These are phyloP conservation scores for Pseudozyma thailandica DNA, from an alignment of 1,284 basidiomycete species.

Conservation along the genomic window DNA sequence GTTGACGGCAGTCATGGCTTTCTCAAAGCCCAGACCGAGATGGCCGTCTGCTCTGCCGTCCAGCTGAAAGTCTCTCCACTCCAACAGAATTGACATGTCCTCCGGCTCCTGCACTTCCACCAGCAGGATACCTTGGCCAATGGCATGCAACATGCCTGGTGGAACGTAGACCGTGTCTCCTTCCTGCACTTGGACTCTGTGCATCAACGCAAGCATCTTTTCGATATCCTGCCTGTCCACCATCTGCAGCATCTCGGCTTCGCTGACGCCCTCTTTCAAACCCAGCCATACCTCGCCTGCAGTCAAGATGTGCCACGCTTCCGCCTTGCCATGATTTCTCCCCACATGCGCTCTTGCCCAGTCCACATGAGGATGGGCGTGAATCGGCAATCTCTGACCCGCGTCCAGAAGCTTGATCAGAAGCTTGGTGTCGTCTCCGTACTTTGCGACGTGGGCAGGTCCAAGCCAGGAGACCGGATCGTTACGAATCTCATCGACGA, in stretches of 20 bases:
- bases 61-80: conserved; percentile 32
- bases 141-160: conserved; percentile 38
- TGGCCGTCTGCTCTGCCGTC: conserved; percentile 26
- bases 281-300: conserved; percentile 28
- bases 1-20: conserved; percentile 31
- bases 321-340: conserved; percentile 37
- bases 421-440: conserved; percentile 35
- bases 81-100: conserved; percentile 33
- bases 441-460: conserved; percentile 18
- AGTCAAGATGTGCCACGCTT: conserved; percentile 33
- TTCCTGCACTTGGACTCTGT: conserved; percentile 16
- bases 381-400: conserved; percentile 34
- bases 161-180: conserved; percentile 41
- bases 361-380: conserved; percentile 34
- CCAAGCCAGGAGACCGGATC: conserved; percentile 27
- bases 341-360: conserved; percentile 25
- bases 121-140: conserved; percentile 30
- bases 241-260: conserved; percentile 17
- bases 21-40: conserved; percentile 34
- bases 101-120: conserved; percentile 40
- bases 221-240: conserved; percentile 33
- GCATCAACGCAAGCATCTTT: conserved; percentile 28
- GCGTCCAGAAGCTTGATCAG: conserved; percentile 40
- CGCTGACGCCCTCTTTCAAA: conserved; percentile 9
- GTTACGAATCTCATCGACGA: conserved; percentile 23